Evolutionary conservation across 208 protist species (phyloP), one percentile per base, ranked within the genome.

Genomic region (Wallacemonas sp.): DNA sequence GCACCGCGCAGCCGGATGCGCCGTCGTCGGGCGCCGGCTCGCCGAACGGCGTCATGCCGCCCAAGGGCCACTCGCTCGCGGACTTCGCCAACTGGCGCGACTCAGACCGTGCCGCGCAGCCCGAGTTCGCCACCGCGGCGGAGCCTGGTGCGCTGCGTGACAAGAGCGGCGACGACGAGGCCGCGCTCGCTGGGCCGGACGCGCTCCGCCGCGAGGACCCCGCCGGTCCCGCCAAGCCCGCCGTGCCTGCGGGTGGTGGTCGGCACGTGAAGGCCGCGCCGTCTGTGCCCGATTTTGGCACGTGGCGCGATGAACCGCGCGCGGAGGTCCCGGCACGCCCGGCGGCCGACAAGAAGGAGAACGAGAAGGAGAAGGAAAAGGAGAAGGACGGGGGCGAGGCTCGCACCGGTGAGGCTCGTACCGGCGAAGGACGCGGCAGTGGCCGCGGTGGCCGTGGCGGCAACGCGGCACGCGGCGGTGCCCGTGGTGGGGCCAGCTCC

Each of bases 221-320:
- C 46, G 49, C 41, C 49, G 68, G 77, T 72, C 69, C 54, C 57
- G 76, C n/a, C 62, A 71, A 45, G 44, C 38, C 57, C 3, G 25
- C 14, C 25, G 61, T 5, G 2, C 42, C 23, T n/a, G 61, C 12
- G 8, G 61, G 16, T 12, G 61, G 28, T 16, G 29, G 5, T 20
- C 61, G 61, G 29, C 16, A 59, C n/a, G 32, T 57, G 62, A 66
- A 59, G 48, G n/a, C 18, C 44, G 74, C 67, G 25, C 57, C 73
- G 55, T 74, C 72, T 38, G 39, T 55, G 0, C 72, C 61, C 8
- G 71, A 74, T 14, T 75, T 78, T 20, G 81, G 79, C 57, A 85
- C 82, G 67, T 93, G 87, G 84, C 87, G 87, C 20, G 87, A 87
- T 29, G 87, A 82, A 8, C 81, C 82, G 3, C 70, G 78, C 39